Evolutionary conservation across 768 basidiomycete species (phyloP).

Genomic region (Tricholoma sp.): DNA sequence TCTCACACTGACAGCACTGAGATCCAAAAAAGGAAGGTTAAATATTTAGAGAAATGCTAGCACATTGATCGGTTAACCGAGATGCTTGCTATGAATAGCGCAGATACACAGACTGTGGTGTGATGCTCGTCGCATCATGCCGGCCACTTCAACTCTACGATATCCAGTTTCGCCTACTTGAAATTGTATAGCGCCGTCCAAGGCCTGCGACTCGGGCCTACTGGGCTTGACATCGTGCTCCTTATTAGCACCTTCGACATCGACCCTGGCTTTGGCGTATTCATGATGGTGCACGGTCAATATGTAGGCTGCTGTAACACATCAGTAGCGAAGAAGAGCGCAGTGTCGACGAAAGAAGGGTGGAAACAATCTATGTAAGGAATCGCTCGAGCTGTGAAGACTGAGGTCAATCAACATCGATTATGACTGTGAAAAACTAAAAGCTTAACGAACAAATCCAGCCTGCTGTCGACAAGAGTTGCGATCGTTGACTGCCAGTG

Average conservation of each 20-base stretch:
- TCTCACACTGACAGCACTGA: no score
- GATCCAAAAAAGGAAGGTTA: no score
- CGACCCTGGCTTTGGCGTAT: slow-evolving; percentile 27
- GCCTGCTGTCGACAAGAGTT: no score
- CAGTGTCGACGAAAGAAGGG: slow-evolving; percentile 75
- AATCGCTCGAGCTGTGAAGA: no score
- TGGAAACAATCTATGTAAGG: no score
- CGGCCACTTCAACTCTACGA: slow-evolving; percentile 88
- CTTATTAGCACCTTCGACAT: slow-evolving; percentile 34
- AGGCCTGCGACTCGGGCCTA: slow-evolving; percentile 81
- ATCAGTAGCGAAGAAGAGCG: slow-evolving; percentile 28
- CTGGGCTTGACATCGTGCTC: slow-evolving; percentile 45
- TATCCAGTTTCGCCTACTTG: slow-evolving; percentile 60
- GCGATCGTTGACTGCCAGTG: no score
- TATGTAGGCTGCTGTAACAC: slow-evolving; percentile 90
- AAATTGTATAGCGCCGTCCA: slow-evolving; percentile 60
- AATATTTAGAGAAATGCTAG: no score
- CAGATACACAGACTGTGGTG: slow-evolving; percentile 75
- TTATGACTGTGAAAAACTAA: no score
- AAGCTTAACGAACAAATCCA: no score
- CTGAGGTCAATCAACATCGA: no score
- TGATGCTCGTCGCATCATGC: slow-evolving; percentile 88
- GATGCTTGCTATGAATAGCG: no score
- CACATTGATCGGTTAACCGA: no score
- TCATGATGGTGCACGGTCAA: slow-evolving; percentile 34